Base-by-base conservation (phyloP, 139 green algal species). In the Bryopsis sp. region DNA sequence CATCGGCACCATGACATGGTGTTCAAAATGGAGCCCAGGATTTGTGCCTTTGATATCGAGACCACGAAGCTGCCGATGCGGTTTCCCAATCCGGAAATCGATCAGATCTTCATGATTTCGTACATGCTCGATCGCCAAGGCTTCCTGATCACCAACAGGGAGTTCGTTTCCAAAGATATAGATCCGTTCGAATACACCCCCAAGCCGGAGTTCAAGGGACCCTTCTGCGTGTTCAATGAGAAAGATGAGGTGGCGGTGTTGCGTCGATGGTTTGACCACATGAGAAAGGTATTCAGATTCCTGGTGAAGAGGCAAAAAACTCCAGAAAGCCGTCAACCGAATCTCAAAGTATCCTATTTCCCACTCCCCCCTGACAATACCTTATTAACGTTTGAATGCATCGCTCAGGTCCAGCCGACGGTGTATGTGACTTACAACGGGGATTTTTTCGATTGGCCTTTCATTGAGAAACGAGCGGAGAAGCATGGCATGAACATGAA, bases 381-480 rank as follows among this genome's bases (percentile, higher is more conserved):
- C 47, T 26, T 26, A 58, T 24, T 26, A 58, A 58, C 24, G 47
- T 24, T 26, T 84, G 47, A 26, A 24, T 26, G 47, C 47, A 8
- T n/a, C n/a, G n/a, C 81, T 72, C 78, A 89, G 80, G 81, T 78
- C 2, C 82, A 95, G 74, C 93, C 93, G 4, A 85, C 77, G 47
- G 84, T 99, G 57, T 97, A 95, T 64, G 93, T 99, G 43, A 99
- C 93, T 1, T 99, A 98, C 86, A 99, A 99, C 82, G 93, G 93
- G 8, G 93, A 99, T 80, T 98, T 86, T 64, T 99, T 99, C 64
- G 93, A 99, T 79, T 98, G 87, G 73, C 93, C 93, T 4, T 99
- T 99, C 74, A 87, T 99, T 7, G 81, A 66, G 77, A 84, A 79
- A 22, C 82, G 93, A 22, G 87, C 90, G 15, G 68, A 47, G 2